Evolutionary conservation across 352 stramenopile genomes (phyloP), one percentile per base, ranked within the genome.

Genomic region (Phytophthora sp.): DNA sequence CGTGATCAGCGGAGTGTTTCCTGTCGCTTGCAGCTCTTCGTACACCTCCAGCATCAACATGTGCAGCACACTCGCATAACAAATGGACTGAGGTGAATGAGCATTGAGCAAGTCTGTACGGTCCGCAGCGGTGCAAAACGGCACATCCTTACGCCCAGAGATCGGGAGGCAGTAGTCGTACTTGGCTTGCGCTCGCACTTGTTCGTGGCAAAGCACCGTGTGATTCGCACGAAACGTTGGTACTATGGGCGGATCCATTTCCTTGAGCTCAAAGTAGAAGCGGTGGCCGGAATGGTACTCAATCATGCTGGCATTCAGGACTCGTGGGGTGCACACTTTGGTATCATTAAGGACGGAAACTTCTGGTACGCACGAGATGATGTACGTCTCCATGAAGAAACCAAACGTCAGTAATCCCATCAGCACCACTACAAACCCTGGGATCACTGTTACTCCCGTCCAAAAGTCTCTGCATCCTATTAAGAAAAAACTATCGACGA

Each of bases 11-110:
- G 79, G 79, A 16, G 55, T 52, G 5, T 60, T 71, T 4, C 63
- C 61, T 12, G 71, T 55, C 0, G 36, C 55, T 35, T 69, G 12
- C 18, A 86, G 51, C 53, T 86, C 69, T 21, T 74, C 68, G 52
- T 86, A 84, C 1, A 84, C 69, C 44, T 86, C 79, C 15, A 80
- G 33, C 27, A 88, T 56, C n/a, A 88, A 52, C 66, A 88, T 74
- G 46, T 88, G 74, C 47, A 88, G 52, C n/a, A 79, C 74, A 58
- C 77, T 86, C 21, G 50, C 74, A n/a, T 77, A 81, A 53, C 79
- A 88, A 16, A 77, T 35, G 18, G 72, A 78, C 20, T 74, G 57
- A 18, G 41, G 33, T 3, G 63, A 66, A 13, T 7, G 55, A 8
- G 24, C 11, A 3, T 51, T 71, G 8, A 88, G 62, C 13, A 88